Evolutionary conservation across 352 stramenopile genomes (phyloP).

Genomic region (Pythium scleroteichum): DNA sequence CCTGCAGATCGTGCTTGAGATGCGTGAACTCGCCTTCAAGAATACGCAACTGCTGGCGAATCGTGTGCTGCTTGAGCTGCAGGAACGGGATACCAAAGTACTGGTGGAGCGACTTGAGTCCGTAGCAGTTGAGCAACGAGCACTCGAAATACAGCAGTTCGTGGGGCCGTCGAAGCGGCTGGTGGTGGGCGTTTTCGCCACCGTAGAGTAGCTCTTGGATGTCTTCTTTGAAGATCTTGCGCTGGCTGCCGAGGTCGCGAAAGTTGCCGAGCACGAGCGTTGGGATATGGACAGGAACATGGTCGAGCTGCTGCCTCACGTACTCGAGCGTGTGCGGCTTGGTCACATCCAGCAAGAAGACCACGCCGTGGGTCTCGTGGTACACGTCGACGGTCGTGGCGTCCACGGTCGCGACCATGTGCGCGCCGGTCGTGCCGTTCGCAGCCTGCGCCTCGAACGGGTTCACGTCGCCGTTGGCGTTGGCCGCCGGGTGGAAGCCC

Average conservation of each 20-base stretch:
- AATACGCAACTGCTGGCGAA: conserved; percentile 76
- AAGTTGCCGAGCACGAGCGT: conserved; percentile 86
- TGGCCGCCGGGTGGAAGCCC: conserved; percentile 44
- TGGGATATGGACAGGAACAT: conserved; percentile 74
- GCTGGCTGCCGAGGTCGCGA: conserved; percentile 58
- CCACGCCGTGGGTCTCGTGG: conserved; percentile 82
- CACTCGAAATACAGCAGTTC: conserved; percentile 87
- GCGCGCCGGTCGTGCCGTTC: conserved; percentile 35
- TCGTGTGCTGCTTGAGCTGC: conserved; percentile 74
- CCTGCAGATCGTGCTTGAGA: conserved; percentile 74
- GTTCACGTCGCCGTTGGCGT: conserved; percentile 17
- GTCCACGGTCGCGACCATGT: conserved; percentile 75
- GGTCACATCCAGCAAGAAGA: conserved; percentile 89
- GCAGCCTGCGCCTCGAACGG: conserved; percentile 29
- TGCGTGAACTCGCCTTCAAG: conserved; percentile 68
- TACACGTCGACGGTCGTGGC: conserved; percentile 89
- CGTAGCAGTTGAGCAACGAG: conserved; percentile 83
- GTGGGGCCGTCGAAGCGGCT: conserved; percentile 42
- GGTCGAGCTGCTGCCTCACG: conserved; percentile 65
- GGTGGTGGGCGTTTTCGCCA: conserved; percentile 33
- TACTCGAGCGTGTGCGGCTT: conserved; percentile 85
- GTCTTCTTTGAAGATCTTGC: conserved; percentile 87
- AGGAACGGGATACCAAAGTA: conserved; percentile 87
- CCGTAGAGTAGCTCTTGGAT: conserved; percentile 75
- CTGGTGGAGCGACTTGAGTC: conserved; percentile 79